Base-by-base conservation (phyloP, 148 eudicot species). In the Chenopodium quinoa region DNA sequence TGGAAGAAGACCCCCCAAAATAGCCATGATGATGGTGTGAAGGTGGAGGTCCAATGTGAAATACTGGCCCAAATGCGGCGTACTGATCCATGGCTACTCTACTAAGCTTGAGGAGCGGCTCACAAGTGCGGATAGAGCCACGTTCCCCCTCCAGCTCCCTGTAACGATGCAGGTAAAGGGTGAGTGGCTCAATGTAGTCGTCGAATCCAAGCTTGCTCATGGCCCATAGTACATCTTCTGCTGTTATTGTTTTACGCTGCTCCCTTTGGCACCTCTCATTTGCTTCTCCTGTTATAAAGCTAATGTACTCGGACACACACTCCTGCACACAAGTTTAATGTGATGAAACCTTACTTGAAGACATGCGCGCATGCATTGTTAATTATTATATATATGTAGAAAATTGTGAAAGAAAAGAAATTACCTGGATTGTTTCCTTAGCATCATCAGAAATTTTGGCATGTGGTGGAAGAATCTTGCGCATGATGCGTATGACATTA, bases 151-250 rank as follows among this genome's bases (percentile, higher is more conserved):
- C 98, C 14, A 87, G 82, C 81, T 94, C 97, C 20, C 98, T 88
- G 77, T 90, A 92, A 12, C 97, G 91, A 75, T 92, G 93, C 40
- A 95, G 83, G 86, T 93, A 95, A 7, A 95, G 70, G 2, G 99
- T 93, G 29, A 95, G 90, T 0, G 97, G 99, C 86, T 93, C 98
- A 19, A 95, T 89, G 85, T 95, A 95, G 88, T 95, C 97, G 54
- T 95, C 98, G 32, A 95, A 95, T 0, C 99, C 99, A 2, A 95
- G 89, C 86, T 91, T 95, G 90, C 93, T 92, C 99, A 95, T 93
- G 9, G 97, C 97, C 99, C 99, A 93, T 0, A 93, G 85, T 7
- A 95, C 93, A 47, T 95, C 99, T 84, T 95, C 97, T 0, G 99
- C 99, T 0, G 99, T 95, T 67, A 95, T 92, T 56, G 97, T 93